phyloP scores from a whole-genome alignment of 208 protist species.

The Novymonas esmeraldas region DNA sequence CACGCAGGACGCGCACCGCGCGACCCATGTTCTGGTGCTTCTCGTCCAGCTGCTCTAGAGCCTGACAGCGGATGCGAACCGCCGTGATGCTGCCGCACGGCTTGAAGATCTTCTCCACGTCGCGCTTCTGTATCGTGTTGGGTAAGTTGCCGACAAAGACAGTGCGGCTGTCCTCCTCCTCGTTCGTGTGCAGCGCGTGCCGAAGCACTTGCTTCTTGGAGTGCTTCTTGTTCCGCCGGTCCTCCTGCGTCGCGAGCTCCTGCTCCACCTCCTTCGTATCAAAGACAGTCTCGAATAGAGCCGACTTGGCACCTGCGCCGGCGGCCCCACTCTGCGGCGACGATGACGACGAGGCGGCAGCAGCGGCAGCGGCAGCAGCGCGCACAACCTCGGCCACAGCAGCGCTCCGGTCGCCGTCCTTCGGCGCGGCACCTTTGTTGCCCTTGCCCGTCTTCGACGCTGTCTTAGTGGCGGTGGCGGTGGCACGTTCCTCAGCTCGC shows the following conservation, averaged over 20 bases:
- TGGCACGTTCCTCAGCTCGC: conserved; percentile 13
- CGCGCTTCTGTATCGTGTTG: conserved; percentile 74
- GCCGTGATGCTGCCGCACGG: conserved; percentile 75
- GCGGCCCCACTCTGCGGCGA: neutral
- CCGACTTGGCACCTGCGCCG: conserved; percentile 1
- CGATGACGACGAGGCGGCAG: conserved; percentile 8
- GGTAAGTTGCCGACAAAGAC: conserved; percentile 91
- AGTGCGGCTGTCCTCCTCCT: conserved; percentile 88
- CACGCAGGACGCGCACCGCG: conserved; percentile 83
- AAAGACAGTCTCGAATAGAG: conserved; percentile 59
- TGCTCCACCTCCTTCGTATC: conserved; percentile 40
- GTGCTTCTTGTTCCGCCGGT: conserved; percentile 38
- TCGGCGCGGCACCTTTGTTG: conserved; percentile 8
- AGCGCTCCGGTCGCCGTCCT: conserved; percentile 8
- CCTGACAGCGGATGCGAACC: conserved; percentile 81
- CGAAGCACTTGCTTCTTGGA: conserved; percentile 66
- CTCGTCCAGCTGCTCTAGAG: conserved; percentile 49
- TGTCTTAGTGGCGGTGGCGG: neutral
- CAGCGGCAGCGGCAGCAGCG: conserved; percentile 1
- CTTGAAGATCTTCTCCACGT: conserved; percentile 83
- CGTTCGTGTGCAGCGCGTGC: conserved; percentile 79
- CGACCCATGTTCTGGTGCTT: conserved; percentile 64
- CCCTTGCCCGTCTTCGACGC: neutral
- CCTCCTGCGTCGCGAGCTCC: conserved; percentile 31
- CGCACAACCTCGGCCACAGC: conserved; percentile 23